A percentile compares a stretch with the other conserved stretches of the same genome.
These are phyloP conservation scores for Volvariella surrecta DNA, from an alignment of 1,284 basidiomycete species.

Conservation along the genomic window DNA sequence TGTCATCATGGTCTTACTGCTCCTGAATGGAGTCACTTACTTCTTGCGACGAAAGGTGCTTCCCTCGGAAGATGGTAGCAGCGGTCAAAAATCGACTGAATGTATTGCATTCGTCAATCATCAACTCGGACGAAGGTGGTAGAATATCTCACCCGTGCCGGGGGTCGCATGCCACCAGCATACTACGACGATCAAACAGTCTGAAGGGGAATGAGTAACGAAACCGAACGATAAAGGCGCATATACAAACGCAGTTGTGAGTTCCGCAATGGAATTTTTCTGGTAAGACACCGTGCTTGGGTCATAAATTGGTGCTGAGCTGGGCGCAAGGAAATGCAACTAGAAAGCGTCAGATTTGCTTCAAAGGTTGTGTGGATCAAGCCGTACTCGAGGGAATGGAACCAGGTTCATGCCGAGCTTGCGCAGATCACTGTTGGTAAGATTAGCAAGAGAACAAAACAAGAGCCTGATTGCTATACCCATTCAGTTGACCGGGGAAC, in stretches of 20 bases:
- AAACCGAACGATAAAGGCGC: background rate
- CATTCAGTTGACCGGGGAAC: slow-evolving; percentile 92
- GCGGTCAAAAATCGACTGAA: slow-evolving; percentile 77
- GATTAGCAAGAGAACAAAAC: slow-evolving; percentile 2
- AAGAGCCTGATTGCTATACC: slow-evolving; percentile 31
- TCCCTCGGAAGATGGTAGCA: slow-evolving; percentile 82
- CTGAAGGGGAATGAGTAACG: slow-evolving; percentile 24
- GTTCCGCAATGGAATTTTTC: slow-evolving; percentile 53
- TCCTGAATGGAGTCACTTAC: slow-evolving; percentile 34
- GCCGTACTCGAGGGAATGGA: slow-evolving; percentile 79
- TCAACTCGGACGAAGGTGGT: slow-evolving; percentile 4
- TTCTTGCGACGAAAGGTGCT: slow-evolving; percentile 65
- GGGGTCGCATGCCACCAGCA: slow-evolving; percentile 83
- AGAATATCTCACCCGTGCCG: slow-evolving; percentile 50
- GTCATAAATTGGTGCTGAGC: slow-evolving; percentile 77
- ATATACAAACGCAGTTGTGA: slow-evolving; percentile 52
- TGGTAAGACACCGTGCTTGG: slow-evolving; percentile 56
- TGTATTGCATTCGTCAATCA: slow-evolving; percentile 2
- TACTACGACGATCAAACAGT: slow-evolving; percentile 73
- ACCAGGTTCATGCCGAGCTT: slow-evolving; percentile 92
- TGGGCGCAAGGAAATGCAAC: slow-evolving; percentile 89
- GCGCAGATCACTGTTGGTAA: slow-evolving; percentile 67
- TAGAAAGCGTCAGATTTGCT: slow-evolving; percentile 16
- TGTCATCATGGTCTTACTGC: slow-evolving; percentile 23
- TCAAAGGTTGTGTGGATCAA: background rate